A percentile compares a stretch with the other conserved stretches of the same genome.
Evolutionary conservation across 208 protist genomes (phyloP).

Genomic region (Trypanosoma platydactyli): DNA sequence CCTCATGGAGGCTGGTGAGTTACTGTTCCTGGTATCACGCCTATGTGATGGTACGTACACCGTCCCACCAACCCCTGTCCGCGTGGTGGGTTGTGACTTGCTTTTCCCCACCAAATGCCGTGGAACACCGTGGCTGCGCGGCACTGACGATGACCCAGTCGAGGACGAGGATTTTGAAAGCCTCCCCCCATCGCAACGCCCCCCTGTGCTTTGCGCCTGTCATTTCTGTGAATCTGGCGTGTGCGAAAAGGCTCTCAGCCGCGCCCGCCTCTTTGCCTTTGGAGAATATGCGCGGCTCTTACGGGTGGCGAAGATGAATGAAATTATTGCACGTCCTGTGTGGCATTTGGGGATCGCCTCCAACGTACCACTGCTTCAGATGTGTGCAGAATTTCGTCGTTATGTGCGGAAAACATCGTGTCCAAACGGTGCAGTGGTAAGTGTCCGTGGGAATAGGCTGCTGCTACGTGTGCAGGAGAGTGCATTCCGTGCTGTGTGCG

Average conservation of each 20-base stretch:
- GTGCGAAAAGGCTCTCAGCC: constrained; percentile 49
- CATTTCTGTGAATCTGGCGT: constrained; percentile 45
- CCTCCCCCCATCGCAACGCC: constrained; percentile 28
- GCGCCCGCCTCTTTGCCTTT: constrained; percentile 39
- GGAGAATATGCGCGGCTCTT: constrained; percentile 42
- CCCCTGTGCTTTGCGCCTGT: constrained; percentile 45
- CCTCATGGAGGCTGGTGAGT: constrained; percentile 59
- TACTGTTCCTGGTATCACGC: constrained; percentile 45
- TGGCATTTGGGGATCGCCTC: constrained; percentile 38
- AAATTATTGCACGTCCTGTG: constrained; percentile 44
- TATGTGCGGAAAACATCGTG: constrained; percentile 14
- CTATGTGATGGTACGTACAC: constrained; percentile 34
- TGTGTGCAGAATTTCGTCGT: constrained; percentile 50
- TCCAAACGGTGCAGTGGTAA: neutral
- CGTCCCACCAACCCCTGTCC: constrained; percentile 46
- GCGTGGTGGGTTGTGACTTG: constrained; percentile 49
- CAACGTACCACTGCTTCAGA: constrained; percentile 47
- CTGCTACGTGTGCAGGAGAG: constrained; percentile 9
- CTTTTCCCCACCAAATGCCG: constrained; percentile 41
- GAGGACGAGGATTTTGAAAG: constrained; percentile 58
- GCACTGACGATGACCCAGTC: constrained; percentile 17
- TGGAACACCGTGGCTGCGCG: constrained; percentile 58
- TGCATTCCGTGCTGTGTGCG: constrained; percentile 3
- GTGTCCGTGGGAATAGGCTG: constrained; percentile 8
- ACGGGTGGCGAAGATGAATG: constrained; percentile 43